phyloP scores from a whole-genome alignment of 208 protist genomes.

The Acanthamoeba sp. region DNA sequence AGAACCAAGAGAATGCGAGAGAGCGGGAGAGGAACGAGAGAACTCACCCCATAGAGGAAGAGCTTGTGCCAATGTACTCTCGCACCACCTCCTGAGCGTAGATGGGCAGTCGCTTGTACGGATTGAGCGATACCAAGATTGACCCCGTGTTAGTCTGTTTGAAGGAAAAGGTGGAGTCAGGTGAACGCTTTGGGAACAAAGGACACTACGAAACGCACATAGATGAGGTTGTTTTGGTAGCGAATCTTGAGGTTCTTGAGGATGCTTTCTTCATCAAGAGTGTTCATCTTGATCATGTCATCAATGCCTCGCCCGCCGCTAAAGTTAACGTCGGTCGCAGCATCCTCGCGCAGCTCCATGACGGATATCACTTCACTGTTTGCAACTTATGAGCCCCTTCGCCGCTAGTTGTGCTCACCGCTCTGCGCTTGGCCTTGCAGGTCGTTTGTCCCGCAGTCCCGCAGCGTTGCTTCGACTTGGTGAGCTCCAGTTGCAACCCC shows the following conservation, averaged over 20 bases:
- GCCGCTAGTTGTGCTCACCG: not conserved
- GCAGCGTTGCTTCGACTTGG: too few species aligned
- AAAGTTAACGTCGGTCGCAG: not conserved
- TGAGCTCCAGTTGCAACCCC: too few species aligned
- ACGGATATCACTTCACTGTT: not conserved
- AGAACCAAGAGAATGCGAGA: not conserved
- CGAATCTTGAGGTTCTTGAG: slow-evolving; percentile 79
- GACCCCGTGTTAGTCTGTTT: slow-evolving; percentile 83
- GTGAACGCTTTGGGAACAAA: not conserved
- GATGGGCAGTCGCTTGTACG: slow-evolving; percentile 82
- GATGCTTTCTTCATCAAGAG: slow-evolving; percentile 79
- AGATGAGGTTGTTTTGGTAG: slow-evolving; percentile 77
- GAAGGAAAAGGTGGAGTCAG: not conserved
- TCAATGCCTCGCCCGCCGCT: slow-evolving; percentile 3
- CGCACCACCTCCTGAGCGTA: slow-evolving; percentile 80
- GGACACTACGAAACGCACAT: slow-evolving; percentile 53
- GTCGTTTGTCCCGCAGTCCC: too few species aligned
- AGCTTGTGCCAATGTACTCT: slow-evolving; percentile 78
- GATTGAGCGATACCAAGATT: slow-evolving; percentile 87
- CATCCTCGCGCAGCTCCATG: slow-evolving; percentile 17
- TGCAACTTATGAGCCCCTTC: too few species aligned
- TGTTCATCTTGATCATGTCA: slow-evolving; percentile 82
- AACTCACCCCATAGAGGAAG: not conserved
- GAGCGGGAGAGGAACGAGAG: slow-evolving; percentile 55
- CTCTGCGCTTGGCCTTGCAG: too few species aligned